Conservation (phyloP, 768 basidiomycete genomes). For the Paxillus ammoniavirescens region DNA sequence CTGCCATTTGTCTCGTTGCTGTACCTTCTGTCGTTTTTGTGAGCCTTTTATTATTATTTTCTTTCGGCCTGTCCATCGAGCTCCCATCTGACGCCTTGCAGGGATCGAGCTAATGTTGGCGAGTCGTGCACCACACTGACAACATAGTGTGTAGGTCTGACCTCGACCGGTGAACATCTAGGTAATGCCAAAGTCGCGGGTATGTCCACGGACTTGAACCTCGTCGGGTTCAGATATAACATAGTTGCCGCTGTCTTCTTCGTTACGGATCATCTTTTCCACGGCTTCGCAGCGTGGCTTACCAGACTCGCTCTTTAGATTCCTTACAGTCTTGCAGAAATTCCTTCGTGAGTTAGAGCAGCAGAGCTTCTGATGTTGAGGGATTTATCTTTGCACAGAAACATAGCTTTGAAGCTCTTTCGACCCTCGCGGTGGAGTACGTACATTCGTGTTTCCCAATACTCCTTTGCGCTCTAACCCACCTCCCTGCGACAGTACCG, state of each 20-base stretch:
- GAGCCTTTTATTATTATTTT: constrained; percentile 16
- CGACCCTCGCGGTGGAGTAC: constrained; percentile 37
- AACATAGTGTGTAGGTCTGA: neutral
- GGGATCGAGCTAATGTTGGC: constrained; percentile 47
- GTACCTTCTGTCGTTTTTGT: constrained; percentile 48
- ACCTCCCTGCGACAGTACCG: constrained; percentile 31
- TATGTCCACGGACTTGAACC: constrained; percentile 37
- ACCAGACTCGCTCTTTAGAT: constrained; percentile 17
- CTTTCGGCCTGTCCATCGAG: neutral
- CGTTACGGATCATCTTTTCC: constrained; percentile 11
- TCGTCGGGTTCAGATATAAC: constrained; percentile 35
- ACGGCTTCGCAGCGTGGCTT: neutral
- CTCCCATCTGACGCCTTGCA: constrained; percentile 9
- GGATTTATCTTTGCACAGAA: constrained; percentile 23
- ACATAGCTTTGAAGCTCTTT: constrained; percentile 36
- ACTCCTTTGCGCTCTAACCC: constrained; percentile 7
- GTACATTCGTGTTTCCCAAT: neutral
- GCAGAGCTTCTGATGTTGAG: neutral
- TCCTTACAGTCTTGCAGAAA: constrained; percentile 37
- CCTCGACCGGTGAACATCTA: constrained; percentile 6
- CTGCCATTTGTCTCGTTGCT: constrained; percentile 44
- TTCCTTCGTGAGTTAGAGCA: constrained; percentile 33
- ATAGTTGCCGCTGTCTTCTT: constrained; percentile 40
- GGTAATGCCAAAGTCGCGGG: constrained; percentile 47
- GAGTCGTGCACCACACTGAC: constrained; percentile 7